Evolutionary conservation across 2,329 filamentous ascomycete genomes (phyloP), one percentile per base, ranked within the genome.

Genomic region (Arthrobotrys sinensis): DNA sequence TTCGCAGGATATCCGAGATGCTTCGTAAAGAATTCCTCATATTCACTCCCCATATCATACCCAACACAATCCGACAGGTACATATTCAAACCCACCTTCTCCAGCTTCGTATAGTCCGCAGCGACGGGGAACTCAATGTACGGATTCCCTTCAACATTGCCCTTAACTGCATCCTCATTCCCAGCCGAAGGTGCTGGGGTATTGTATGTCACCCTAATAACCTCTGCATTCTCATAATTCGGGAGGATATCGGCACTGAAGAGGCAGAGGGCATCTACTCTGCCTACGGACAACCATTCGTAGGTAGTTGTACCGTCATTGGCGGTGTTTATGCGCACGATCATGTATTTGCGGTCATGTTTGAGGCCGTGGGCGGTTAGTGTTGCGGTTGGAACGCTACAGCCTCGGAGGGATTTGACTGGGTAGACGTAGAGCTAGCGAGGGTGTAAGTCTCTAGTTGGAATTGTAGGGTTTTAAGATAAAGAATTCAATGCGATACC

Each of bases 301-400:
- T 88, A 82, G 40, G 83, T 81, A 16, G 16, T 19, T 8, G 40
- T 52, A 38, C 81, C 85, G 46, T 85, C 63, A 32, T 63, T 43
- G 40, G 24, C 38, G 3, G 46, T 8, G 1, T 52, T 24, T 10
- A 71, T 36, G 12, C 69, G 46, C 32, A 73, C 70, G 3, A 93
- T 87, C 89, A 93, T 92, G 84, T 92, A 93, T 38, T 86, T 86
- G 8, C 92, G 88, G 84, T 94, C 92, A 82, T 91, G 85, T 46
- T 86, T 85, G 80, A 93, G 86, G 12, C 91, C 91, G 79, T 89
- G 87, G n/a, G 86, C 85, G 4, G 88, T 88, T 55, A 93, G 83
- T n/a, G 84, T 84, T 2, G 90, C 87, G 0, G 85, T 83, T 3
- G 85, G 76, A 36, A 93, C 84, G 16, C 86, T 83, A 67, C 91